A percentile compares a stretch with the other conserved stretches of the same genome.
phyloP scores from a whole-genome alignment of 2,329 filamentous ascomycete species.

The Tympanopsis confertula region DNA sequence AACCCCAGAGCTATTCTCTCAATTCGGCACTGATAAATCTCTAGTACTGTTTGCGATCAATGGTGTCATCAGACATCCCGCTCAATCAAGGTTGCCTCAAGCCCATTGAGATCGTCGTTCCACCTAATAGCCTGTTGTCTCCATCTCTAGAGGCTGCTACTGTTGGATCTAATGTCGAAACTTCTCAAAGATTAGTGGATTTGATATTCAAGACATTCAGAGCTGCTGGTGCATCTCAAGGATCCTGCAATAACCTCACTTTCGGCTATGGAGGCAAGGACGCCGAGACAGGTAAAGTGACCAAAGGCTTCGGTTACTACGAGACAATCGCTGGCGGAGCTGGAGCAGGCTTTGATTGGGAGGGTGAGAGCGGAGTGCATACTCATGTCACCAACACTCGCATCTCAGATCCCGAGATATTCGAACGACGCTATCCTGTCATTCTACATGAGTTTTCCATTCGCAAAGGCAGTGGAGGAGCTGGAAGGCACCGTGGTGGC shows the following conservation, averaged over 20 bases:
- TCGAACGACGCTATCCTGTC: constrained; percentile 20
- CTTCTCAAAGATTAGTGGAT: constrained; percentile 8
- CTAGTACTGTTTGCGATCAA: constrained; percentile 21
- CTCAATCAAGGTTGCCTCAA: constrained; percentile 24
- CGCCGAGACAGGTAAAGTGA: background rate
- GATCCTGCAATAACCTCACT: constrained; percentile 8
- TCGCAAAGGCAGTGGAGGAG: constrained; percentile 9
- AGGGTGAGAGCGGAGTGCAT: constrained; percentile 16
- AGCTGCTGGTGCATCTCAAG: constrained; percentile 6
- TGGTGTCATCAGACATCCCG: constrained; percentile 22
- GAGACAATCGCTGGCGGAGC: constrained; percentile 21
- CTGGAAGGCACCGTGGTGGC: constrained; percentile 4
- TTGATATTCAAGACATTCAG: constrained; percentile 10
- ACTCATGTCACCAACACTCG: constrained; percentile 24
- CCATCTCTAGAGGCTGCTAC: constrained; percentile 18
- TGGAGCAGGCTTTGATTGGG: constrained; percentile 16
- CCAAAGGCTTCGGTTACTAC: constrained; percentile 21
- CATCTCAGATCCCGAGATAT: constrained; percentile 20
- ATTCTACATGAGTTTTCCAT: constrained; percentile 18
- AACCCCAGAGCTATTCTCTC: no score
- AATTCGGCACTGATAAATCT: no score
- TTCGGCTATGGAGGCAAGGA: background rate
- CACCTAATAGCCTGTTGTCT: constrained; percentile 16
- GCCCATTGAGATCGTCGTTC: constrained; percentile 18
- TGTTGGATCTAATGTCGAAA: constrained; percentile 2